Base-by-base conservation (phyloP, 352 stramenopile genomes). In the Hyaloperonospora brassicae region DNA sequence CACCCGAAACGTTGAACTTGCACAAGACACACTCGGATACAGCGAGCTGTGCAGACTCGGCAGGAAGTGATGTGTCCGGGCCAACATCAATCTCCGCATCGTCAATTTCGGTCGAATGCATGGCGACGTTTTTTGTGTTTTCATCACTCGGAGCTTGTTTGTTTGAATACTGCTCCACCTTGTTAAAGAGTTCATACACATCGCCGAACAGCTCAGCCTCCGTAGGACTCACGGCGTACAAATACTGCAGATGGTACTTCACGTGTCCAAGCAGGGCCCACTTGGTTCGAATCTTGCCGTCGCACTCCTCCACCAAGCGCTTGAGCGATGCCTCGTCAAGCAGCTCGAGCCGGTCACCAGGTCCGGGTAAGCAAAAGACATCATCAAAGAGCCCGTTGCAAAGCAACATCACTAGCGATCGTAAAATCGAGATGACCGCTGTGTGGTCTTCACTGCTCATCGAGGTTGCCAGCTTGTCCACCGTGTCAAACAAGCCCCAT, bases 361-460 rank as follows among this genome's bases (percentile, higher is more conserved):
- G 53, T n/a, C 42, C 24, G n/a, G 51, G 43, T 30, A 64, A 38
- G 43, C 34, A 36, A 11, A 85, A 52, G 22, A 63, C 70, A 21
- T 73, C 73, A 11, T 70, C 58, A 49, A 91, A 91, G 12, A 85
- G 61, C 3, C 78, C 76, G 34, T 82, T 85, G 12, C 57, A 52
- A 0, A 89, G 54, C 21, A 89, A 27, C 31, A 66, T 46, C 0
- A 86, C 76, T 7, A 89, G 43, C 6, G 78, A 86, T 2, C 63
- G 68, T 21, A 91, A 64, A 4, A 91, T 60, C 4, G 71, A 70
- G 7, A 87, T 56, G 1, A 81, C 76, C 1, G 80, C 78, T 0
- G 53, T 56, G 51, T 92, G 81, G 53, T 92, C 81, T 76, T 92
- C 81, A 31, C 81, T 92, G 59, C 68, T 92, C 81, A 92, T 88